Base-by-base conservation (phyloP, 164 flowering plant genomes). In the Houttuynia cordata region DNA sequence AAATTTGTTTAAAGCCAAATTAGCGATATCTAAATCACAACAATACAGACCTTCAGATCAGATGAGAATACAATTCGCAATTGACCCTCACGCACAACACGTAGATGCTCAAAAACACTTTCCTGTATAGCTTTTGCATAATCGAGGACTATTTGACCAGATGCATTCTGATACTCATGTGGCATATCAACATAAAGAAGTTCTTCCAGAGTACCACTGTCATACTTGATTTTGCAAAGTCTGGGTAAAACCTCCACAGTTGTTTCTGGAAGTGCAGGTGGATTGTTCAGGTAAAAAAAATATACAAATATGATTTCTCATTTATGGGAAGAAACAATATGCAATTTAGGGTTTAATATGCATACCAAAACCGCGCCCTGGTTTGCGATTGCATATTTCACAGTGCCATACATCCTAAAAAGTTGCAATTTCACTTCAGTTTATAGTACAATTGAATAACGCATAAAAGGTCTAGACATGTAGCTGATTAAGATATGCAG, bases 121-220 rank as follows among this genome's bases (percentile, higher is more conserved):
- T 91, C 96, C 63, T 94, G 99, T 60, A 88, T 91, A 61, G 99
- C 99, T 80, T 94, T 94, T 61, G 91, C 93, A 81, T 94, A 94
- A 64, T 94, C 97, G 64, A 94, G 73, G 50, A 94, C 96, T 69
- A 94, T 88, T 72, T 94, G 97, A 61, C 99, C 99, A 42, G 90
- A 78, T 17, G 96, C 67, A 75, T 87, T 91, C 49, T 81, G 93
- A 73, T 87, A 85, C 52, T 94, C 99, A 13, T 76, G 81, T 0
- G 99, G 99, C 99, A 94, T 91, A 67, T 94, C 99, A 57, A 94
- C 96, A 74, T 94, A 91, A 49, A 94, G 89, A 61, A 91, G 94
- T 66, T 94, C 99, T 73, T 94, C 99, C 68, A 91, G 62, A 57
- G 96, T 88, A 53, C 99, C 99, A 78, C 99, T 94, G 73, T 94